Percentiles rank a stretch among this genome's conserved stretches.
Conservation (phyloP, 306 rosid genomes). For the Acmispon strigosus region DNA sequence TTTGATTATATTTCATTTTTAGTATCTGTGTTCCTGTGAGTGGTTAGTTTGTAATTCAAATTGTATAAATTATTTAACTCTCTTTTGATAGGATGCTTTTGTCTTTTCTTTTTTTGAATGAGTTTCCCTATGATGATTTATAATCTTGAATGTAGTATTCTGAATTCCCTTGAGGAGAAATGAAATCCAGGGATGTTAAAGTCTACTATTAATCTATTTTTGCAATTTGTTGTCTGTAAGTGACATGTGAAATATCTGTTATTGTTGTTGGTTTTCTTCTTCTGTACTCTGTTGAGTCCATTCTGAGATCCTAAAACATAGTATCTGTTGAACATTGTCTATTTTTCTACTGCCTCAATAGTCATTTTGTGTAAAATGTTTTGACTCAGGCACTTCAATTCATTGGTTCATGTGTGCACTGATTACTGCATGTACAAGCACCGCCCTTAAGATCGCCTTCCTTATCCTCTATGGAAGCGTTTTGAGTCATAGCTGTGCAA, state of each 20-base stretch:
- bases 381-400: neutral
- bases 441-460: constrained; percentile 97
- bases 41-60: no score
- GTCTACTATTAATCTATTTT: neutral
- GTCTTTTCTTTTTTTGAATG: neutral
- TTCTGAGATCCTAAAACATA: no score
- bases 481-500: constrained; percentile 85
- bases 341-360: neutral
- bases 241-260: no score
- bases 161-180: constrained; percentile 40
- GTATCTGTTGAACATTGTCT: no score
- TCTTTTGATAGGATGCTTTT: no score
- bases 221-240: no score
- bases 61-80: no score
- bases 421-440: constrained; percentile 29
- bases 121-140: constrained; percentile 30
- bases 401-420: neutral
- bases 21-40: no score
- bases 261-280: no score
- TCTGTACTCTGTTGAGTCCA: no score
- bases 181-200: constrained; percentile 32
- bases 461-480: constrained; percentile 55
- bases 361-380: neutral
- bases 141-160: constrained; percentile 48
- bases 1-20: no score